A percentile compares a stretch with the other conserved stretches of the same genome.
These are phyloP conservation scores for Elaeagnus macrophylla DNA, from an alignment of 306 rosid genomes.

Conservation along the genomic window DNA sequence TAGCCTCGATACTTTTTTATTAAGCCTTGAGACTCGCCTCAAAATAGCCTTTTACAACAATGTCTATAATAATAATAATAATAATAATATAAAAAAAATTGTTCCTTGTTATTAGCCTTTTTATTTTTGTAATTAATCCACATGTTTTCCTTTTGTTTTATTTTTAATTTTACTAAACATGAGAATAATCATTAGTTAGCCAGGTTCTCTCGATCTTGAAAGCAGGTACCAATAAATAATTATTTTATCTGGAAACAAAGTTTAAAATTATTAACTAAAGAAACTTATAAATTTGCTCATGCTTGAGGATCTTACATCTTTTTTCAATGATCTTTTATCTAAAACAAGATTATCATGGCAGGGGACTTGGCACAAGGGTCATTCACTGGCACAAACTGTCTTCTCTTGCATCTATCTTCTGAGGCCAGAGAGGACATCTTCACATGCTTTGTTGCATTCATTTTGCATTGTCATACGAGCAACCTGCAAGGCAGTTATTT, in stretches of 20 bases:
- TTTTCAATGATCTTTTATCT: background rate
- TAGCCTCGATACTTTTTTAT: no score
- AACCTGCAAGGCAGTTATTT: constrained; percentile 77
- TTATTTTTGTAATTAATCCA: no score
- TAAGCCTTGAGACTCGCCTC: no score
- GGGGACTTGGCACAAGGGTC: constrained; percentile 99
- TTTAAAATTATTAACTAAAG: background rate
- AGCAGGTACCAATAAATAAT: no score
- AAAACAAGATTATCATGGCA: constrained; percentile 38
- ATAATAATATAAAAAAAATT: no score
- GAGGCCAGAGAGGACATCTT: constrained; percentile 73
- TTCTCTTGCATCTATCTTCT: constrained; percentile 94
- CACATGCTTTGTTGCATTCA: constrained; percentile 75
- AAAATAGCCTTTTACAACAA: no score
- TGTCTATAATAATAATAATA: no score
- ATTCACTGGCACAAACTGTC: constrained; percentile 93
- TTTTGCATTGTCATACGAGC: constrained; percentile 73
- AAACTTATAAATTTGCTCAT: background rate
- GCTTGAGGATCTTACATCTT: background rate
- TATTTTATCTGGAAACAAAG: background rate
- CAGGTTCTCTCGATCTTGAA: no score
- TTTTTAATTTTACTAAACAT: no score
- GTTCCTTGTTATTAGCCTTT: no score
- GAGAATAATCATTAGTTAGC: no score
- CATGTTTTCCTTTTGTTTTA: no score